A percentile compares a stretch with the other conserved stretches of the same genome.
phyloP scores from a whole-genome alignment of 2,329 filamentous ascomycete genomes.

The Botrytis elliptica region DNA sequence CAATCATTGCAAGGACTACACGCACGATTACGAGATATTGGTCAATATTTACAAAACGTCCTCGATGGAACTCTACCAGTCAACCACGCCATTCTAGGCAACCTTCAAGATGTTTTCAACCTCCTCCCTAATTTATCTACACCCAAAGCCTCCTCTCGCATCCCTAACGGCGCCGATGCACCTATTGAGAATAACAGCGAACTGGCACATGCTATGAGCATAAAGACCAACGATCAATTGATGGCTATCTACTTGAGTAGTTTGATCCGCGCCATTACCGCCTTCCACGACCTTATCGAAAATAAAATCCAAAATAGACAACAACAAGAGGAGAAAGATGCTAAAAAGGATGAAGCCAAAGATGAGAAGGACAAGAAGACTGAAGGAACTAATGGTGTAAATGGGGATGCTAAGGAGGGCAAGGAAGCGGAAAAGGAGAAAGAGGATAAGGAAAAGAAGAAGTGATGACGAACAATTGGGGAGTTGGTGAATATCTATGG shows the following conservation, averaged over 20 bases:
- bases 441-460: slow-evolving; percentile 54
- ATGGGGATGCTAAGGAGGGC: slow-evolving; percentile 49
- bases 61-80: slow-evolving; percentile 88
- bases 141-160: slow-evolving; percentile 63
- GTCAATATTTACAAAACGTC: slow-evolving; percentile 92
- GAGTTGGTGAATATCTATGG: slow-evolving; percentile 29
- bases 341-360: slow-evolving; percentile 63
- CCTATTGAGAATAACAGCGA: slow-evolving; percentile 68
- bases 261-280: slow-evolving; percentile 94
- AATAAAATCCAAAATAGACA: slow-evolving; percentile 99
- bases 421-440: slow-evolving; percentile 53
- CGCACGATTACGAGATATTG: slow-evolving; percentile 90
- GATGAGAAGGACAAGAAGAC: slow-evolving; percentile 66
- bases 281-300: slow-evolving; percentile 98
- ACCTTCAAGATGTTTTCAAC: slow-evolving; percentile 99
- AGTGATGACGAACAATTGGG: slow-evolving; percentile 33
- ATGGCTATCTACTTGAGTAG: slow-evolving; percentile 98
- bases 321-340: slow-evolving; percentile 92
- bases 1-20: slow-evolving; percentile 96
- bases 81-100: slow-evolving; percentile 95
- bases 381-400: slow-evolving; percentile 54
- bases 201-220: slow-evolving; percentile 91
- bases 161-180: slow-evolving; percentile 46
- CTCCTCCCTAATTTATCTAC: slow-evolving; percentile 93
- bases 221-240: slow-evolving; percentile 98